phyloP scores from a whole-genome alignment of 148 eudicot genomes.

The Amaranthus cruentus region DNA sequence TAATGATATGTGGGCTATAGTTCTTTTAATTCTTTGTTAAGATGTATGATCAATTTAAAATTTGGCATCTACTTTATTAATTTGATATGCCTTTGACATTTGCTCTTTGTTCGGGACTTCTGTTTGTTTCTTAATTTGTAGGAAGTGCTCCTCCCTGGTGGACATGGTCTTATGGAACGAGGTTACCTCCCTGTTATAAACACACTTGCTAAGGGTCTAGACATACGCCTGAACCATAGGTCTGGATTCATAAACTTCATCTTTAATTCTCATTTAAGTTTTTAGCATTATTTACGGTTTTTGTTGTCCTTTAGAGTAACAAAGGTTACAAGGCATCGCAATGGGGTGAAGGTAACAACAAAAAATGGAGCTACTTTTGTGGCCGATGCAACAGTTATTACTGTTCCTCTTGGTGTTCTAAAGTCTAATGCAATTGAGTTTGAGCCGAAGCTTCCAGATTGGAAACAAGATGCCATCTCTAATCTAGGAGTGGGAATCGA shows the following conservation, averaged over 20 bases:
- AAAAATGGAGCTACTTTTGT: slow-evolving; percentile 67
- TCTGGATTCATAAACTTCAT: neutral
- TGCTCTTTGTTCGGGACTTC: slow-evolving; percentile 12
- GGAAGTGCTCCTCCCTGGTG: slow-evolving; percentile 98
- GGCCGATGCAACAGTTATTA: slow-evolving; percentile 85
- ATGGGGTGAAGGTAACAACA: slow-evolving; percentile 77
- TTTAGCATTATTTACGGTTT: slow-evolving; percentile 5
- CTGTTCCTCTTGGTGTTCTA: slow-evolving; percentile 86
- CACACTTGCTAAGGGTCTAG: slow-evolving; percentile 91
- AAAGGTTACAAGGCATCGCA: slow-evolving; percentile 50
- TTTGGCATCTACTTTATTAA: neutral
- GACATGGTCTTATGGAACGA: slow-evolving; percentile 98
- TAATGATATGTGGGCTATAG: neutral
- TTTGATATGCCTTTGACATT: neutral
- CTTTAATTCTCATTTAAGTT: neutral
- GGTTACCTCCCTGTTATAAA: slow-evolving; percentile 92
- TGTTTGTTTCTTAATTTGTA: slow-evolving; percentile 23
- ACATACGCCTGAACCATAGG: slow-evolving; percentile 75
- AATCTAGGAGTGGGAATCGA: slow-evolving; percentile 92
- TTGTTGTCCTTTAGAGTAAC: slow-evolving; percentile 50
- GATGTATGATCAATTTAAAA: neutral
- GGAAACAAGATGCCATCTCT: slow-evolving; percentile 87
- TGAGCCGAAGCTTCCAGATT: slow-evolving; percentile 91
- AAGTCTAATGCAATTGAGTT: slow-evolving; percentile 63
- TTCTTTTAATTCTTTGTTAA: neutral